Conservation (phyloP, 768 basidiomycete species). For the Lanmaoa pseudosensibilis region DNA sequence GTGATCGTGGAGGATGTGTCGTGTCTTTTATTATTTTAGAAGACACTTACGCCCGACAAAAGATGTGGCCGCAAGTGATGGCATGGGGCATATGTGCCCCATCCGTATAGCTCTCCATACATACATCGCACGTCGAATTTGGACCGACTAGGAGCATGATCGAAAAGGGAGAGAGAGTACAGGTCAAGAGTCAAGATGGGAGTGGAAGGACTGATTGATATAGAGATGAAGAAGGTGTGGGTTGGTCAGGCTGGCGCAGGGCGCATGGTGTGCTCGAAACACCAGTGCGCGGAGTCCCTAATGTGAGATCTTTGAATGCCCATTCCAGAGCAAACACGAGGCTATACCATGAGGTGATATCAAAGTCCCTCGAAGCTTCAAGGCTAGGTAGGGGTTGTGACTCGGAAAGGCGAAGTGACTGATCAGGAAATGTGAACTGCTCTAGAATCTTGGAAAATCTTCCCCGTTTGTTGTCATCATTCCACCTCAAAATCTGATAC, state of each 20-base stretch:
- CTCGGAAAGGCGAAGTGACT: too few relatives aligned
- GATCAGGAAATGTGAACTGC: too few relatives aligned
- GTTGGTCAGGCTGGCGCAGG: not conserved
- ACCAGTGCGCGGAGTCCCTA: not conserved
- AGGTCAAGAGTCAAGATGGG: not conserved
- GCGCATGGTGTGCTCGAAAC: not conserved
- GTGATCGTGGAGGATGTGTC: not conserved
- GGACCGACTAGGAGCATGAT: conserved; percentile 13
- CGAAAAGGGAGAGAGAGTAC: not conserved
- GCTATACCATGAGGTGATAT: not conserved
- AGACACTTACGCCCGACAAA: conserved; percentile 13
- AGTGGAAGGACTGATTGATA: not conserved
- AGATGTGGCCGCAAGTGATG: conserved; percentile 14
- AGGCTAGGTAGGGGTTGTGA: too few relatives aligned
- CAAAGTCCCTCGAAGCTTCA: too few relatives aligned
- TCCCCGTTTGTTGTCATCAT: too few relatives aligned
- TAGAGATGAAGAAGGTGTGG: not conserved
- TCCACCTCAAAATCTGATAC: too few relatives aligned
- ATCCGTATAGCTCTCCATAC: conserved; percentile 8
- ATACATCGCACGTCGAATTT: conserved; percentile 16
- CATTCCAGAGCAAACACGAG: not conserved
- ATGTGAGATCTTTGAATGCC: not conserved
- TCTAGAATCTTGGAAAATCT: too few relatives aligned
- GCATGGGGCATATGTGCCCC: not conserved
- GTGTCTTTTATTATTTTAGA: not conserved